Evolutionary conservation across 306 rosid species (phyloP), one percentile per base, ranked within the genome.

Genomic region (Rubus parviflorus): DNA sequence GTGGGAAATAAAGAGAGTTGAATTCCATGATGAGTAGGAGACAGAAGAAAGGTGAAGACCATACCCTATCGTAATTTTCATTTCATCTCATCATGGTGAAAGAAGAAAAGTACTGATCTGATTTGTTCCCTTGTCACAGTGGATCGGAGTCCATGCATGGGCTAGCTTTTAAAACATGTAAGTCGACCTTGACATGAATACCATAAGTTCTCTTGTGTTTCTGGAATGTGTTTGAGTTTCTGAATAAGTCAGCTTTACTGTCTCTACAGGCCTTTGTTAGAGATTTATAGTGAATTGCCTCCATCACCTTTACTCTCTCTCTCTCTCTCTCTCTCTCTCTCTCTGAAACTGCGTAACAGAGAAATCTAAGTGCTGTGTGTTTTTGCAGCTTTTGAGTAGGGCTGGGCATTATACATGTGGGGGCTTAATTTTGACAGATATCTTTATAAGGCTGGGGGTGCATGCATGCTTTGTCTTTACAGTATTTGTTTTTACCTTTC

Each of bases 161-260:
- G n/a, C 19, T 49, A 3, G 57, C 35, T 56, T 41, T 35, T 12
- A 67, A 78, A 82, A 82, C 45, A 74, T 78, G 80, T 10, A 61
- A 61, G 49, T 56, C 25, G 58, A 22, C 71, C 61, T 74, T 52
- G 77, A 78, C 74, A 78, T 16, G 37, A 25, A 73, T 89, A 82
- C 84, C 65, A 10, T 75, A 72, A 30, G 35, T 0, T 69, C 75
- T 56, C 47, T 77, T 43, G 52, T 9, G 60, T 62, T 65, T 72
- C 71, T 78, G 71, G 76, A 84, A 57, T 67, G 42, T 72, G 61
- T 49, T 47, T 20, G 70, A 53, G 58, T 71, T 77, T 65, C 86
- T 79, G 80, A 53, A 78, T 57, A 37, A 58, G 30, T 80, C 87
- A 81, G 75, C 87, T 78, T 82, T 83, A 17, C 69, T 14, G 69